Conservation (phyloP, 306 rosid genomes). For the Castanea sativa region DNA sequence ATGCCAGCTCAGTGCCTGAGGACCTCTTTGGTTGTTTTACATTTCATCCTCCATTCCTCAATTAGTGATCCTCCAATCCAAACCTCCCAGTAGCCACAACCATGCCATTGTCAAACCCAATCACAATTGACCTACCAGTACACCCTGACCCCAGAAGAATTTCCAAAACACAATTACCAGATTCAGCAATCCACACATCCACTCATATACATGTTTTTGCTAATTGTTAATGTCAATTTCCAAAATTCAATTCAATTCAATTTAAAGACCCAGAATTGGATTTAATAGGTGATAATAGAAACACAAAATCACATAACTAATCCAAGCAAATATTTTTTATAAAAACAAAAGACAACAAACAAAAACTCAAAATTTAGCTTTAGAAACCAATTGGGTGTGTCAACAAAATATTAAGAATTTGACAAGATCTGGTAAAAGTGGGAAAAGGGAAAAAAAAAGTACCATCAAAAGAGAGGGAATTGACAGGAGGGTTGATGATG, state of each 20-base stretch:
- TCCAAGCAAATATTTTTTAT: too few relatives aligned
- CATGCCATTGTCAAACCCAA: background rate
- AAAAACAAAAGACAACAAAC: background rate
- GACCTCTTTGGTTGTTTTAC: background rate
- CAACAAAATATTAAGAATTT: background rate
- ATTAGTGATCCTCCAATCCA: background rate
- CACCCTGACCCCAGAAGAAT: background rate
- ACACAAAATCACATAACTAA: too few relatives aligned
- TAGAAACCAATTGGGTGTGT: background rate
- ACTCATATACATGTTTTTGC: background rate
- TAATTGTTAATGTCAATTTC: background rate
- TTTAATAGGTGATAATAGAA: too few relatives aligned
- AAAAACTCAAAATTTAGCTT: background rate
- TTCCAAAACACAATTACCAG: background rate
- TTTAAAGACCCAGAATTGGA: background rate
- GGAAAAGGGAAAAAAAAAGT: background rate
- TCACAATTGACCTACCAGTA: background rate
- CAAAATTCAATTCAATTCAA: background rate
- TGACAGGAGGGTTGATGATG: constrained; percentile 91
- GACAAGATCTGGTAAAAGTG: background rate
- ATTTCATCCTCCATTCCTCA: background rate
- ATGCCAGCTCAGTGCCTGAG: background rate
- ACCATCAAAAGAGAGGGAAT: constrained; percentile 94
- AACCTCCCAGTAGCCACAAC: background rate
- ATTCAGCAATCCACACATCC: background rate